phyloP scores from a whole-genome alignment of 495 filamentous ascomycete species.

The Mytilinidion resinicola region DNA sequence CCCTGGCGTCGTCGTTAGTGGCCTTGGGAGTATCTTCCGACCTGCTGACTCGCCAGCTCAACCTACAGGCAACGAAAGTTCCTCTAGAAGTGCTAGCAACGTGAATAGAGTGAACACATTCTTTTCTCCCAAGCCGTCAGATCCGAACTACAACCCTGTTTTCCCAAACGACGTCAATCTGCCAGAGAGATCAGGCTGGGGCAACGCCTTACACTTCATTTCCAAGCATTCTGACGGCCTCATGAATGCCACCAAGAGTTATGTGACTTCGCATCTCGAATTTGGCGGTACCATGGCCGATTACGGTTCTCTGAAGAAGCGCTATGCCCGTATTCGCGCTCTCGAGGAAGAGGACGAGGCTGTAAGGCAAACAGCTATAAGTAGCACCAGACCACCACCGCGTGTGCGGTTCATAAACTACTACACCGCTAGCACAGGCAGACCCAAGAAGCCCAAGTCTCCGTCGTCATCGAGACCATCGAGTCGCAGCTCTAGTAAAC shows the following conservation, averaged over 20 bases:
- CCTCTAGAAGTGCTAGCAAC: conserved; percentile 15
- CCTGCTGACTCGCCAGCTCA: conserved; percentile 35
- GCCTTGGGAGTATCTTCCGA: conserved; percentile 69
- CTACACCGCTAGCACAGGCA: conserved; percentile 76
- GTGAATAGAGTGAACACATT: conserved; percentile 22
- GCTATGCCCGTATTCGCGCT: conserved; percentile 59
- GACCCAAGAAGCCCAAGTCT: conserved; percentile 43
- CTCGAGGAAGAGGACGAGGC: conserved; percentile 61
- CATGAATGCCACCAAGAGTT: conserved; percentile 59
- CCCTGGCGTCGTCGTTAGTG: conserved; percentile 74
- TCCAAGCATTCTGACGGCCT: conserved; percentile 70
- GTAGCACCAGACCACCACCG: conserved; percentile 10
- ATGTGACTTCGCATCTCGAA: conserved; percentile 73
- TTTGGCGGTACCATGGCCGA: conserved; percentile 79
- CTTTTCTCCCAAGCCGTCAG: conserved; percentile 32
- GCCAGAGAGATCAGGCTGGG: conserved; percentile 57
- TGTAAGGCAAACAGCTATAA: conserved; percentile 21
- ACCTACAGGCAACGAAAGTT: background rate
- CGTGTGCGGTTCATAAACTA: conserved; percentile 81
- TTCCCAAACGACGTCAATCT: conserved; percentile 67
- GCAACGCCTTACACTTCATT: conserved; percentile 67
- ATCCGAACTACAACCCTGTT: conserved; percentile 65
- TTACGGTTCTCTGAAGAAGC: conserved; percentile 57
- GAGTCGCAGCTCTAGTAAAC: conserved; percentile 37
- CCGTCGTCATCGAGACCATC: conserved; percentile 5